phyloP scores from a whole-genome alignment of 1,139 yeast species.

The Geotrichum citri-aurantii region DNA sequence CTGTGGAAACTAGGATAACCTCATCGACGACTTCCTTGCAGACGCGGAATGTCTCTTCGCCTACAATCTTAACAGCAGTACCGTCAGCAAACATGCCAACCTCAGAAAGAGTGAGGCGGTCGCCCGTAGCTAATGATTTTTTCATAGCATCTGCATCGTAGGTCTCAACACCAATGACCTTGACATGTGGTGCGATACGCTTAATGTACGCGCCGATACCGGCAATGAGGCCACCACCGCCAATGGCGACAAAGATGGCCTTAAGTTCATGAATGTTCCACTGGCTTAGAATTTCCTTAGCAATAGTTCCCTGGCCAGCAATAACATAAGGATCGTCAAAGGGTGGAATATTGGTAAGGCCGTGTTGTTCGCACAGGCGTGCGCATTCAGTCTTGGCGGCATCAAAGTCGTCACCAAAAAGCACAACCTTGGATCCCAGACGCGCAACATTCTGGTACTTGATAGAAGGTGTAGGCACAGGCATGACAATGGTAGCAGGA shows the following conservation, averaged over 20 bases:
- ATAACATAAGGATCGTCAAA: constrained; percentile 96
- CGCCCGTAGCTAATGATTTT: constrained; percentile 56
- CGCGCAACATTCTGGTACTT: constrained; percentile 86
- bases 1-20: constrained; percentile 80
- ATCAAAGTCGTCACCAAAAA: constrained; percentile 91
- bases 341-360: constrained; percentile 87
- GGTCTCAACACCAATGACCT: constrained; percentile 93
- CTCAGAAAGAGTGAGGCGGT: constrained; percentile 51
- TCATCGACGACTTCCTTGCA: constrained; percentile 80
- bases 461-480: constrained; percentile 92
- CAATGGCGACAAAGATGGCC: constrained; percentile 89
- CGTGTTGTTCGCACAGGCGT: constrained; percentile 60
- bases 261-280: constrained; percentile 67
- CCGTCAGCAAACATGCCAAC: constrained; percentile 99
- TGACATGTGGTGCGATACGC: constrained; percentile 95
- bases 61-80: constrained; percentile 89
- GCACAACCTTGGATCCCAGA: constrained; percentile 88
- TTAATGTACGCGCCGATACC: constrained; percentile 88
- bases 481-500: constrained; percentile 97
- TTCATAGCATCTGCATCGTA: constrained; percentile 88
- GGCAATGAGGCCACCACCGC: constrained; percentile 95
- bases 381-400: constrained; percentile 85
- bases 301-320: constrained; percentile 99
- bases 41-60: constrained; percentile 85
- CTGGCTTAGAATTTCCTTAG: constrained; percentile 87